Base-by-base conservation (phyloP, 495 filamentous ascomycete species). In the Beverwykella pulmonaria region DNA sequence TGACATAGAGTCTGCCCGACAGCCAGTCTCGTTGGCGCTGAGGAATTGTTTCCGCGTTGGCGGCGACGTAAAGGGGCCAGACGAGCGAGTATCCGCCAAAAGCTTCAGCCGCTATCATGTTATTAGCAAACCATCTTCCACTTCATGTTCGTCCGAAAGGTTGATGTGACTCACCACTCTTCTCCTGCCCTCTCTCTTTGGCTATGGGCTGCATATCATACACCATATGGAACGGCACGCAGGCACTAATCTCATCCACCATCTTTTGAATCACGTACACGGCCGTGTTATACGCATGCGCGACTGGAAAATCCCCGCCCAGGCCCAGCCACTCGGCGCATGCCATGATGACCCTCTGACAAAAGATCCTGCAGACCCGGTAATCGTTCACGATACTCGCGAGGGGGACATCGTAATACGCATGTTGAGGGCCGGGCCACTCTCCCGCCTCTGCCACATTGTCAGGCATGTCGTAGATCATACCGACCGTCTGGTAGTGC, bases 311-410 rank as follows among this genome's bases (percentile, higher is more conserved):
- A 26, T 57, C 41, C 7, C n/a, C 34, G 2, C 50, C 63, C 2
- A 30, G 15, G 12, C 53, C 56, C 23, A 71, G 55, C 64, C 67
- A 71, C 19, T 56, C 50, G 0, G 60, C 22, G 39, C 72, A 74
- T 6, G 55, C 58, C 9, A 75, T 57, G 26, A 76, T 70, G 49
- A 74, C 69, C 1, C 59, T 52, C 36, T 73, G 71, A 44, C 73
- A 75, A 60, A 71, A 76, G 44, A 76, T 76, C 8, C 74, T 71
- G 30, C 62, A 67, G 15, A 75, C 68, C 8, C 74, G 63, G 57
- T 76, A 71, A 46, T 76, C 69, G 54, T 76, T 75, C 23, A 71
- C 27, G 56, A 75, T 66, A 32, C 62, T 75, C 12, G 74, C 71
- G 29, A 74, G 61, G 53, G 53, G 54, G 5, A 75, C 55, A 54